Evolutionary conservation across 129 eudicot species (phyloP).

Genomic region (Rutidosis leptorrhynchoides): DNA sequence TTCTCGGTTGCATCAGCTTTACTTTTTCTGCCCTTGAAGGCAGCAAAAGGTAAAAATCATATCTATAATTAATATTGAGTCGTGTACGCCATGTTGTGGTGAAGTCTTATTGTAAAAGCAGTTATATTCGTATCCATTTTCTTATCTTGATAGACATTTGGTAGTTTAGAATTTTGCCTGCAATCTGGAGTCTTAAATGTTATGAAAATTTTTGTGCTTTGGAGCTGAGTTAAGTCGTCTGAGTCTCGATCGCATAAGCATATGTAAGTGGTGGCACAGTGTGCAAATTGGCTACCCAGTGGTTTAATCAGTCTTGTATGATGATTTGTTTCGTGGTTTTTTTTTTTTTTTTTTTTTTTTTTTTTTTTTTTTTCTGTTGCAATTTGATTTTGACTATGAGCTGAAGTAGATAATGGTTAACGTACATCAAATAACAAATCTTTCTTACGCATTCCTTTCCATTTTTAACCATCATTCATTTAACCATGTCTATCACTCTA

Average conservation of each 20-base stretch:
- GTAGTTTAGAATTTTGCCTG: constrained; percentile 13
- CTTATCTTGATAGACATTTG: constrained; percentile 18
- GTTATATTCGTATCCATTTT: neutral
- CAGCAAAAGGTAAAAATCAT: constrained; percentile 3
- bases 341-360: no score
- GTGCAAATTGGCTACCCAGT: neutral
- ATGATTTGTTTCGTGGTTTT: neutral
- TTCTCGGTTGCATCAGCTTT: neutral
- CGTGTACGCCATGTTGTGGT: constrained; percentile 6
- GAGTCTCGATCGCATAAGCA: neutral
- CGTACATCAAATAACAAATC: no score
- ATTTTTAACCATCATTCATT: no score
- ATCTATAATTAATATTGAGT: constrained; percentile 2
- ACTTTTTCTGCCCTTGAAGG: neutral
- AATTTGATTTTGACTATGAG: neutral
- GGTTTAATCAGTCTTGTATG: constrained; percentile 1
- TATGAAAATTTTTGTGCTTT: constrained; percentile 13
- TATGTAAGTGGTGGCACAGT: neutral
- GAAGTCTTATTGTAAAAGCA: constrained; percentile 1
- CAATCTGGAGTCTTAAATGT: constrained; percentile 14
- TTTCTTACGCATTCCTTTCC: no score
- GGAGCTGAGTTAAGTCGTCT: neutral
- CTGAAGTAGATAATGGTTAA: no score
- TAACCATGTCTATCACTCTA: no score
- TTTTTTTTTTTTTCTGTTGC: neutral